Evolutionary conservation across 768 basidiomycete species (phyloP), one percentile per base, ranked within the genome.

Genomic region (Leucosporidium yakuticum): DNA sequence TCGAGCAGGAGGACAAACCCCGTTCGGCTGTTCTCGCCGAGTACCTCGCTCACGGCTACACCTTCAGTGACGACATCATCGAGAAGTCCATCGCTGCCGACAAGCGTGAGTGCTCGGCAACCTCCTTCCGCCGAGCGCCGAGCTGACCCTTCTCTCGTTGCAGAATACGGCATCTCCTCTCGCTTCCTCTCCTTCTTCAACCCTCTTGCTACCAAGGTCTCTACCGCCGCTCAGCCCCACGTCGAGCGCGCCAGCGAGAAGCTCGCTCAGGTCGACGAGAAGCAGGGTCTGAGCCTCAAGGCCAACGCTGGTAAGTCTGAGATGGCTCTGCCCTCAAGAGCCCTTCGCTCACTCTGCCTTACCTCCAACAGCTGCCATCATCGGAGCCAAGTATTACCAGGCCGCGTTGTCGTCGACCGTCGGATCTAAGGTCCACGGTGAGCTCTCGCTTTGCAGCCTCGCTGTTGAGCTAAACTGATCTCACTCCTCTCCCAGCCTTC

Each of bases 1-100:
- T 76, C 50, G 69, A 74, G 49, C 64, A 73, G 66, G 65, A 74
- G 64, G 92, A 95, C 79, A 99, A 99, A 81, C 95, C 95, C 0
- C 67, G 58, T 27, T 63, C 69, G 65, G 69, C 76, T 86, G 91
- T 96, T 75, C 88, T 89, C 32, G 94, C 95, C 34, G 95, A 97
- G 78, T 91, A 94, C 79, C 84, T 99, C 55, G 91, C 95, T 2
- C 86, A 85, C 76, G 96, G 95, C 2, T 97, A 98, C 80, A 75
- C 76, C 60, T 83, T 98, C 32, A 85, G 86, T 23, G 94, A 98
- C 76, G 76, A 82, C 58, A 84, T 93, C 73, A 82, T 98, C 56
- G 82, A 88, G 73, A 76, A 77, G 64, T 80, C 81, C 21, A 81
- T 82, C 68, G 80, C 79, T 62, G 74, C 80, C 66, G 80, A 81